A percentile compares a stretch with the other conserved stretches of the same genome.
phyloP scores from a whole-genome alignment of 805 yeast genomes.

The Zygosaccharomyces bisporus region DNA sequence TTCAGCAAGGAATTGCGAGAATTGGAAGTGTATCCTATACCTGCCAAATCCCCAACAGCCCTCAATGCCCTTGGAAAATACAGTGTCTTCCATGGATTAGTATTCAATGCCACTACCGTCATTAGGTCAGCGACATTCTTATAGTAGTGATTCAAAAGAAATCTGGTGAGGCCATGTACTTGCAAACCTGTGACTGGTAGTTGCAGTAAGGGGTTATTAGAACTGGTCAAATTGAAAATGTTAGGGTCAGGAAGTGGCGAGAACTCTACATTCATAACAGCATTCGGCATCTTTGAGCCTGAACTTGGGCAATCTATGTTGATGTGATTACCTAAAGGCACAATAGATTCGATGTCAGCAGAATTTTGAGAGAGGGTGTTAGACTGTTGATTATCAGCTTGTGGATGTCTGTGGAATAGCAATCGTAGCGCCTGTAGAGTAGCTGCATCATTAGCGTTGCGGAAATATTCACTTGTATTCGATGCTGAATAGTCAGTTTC shows the following conservation, averaged over 20 bases:
- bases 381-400: background rate
- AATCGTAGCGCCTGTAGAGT: constrained; percentile 10
- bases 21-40: constrained; percentile 67
- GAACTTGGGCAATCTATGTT: constrained; percentile 8
- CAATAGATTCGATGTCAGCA: background rate
- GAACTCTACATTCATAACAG: constrained; percentile 22
- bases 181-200: constrained; percentile 60
- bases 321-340: constrained; percentile 7
- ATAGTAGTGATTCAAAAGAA: constrained; percentile 65
- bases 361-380: background rate
- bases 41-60: constrained; percentile 77
- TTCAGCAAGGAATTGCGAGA: constrained; percentile 75
- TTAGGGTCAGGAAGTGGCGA: constrained; percentile 21
- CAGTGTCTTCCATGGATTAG: constrained; percentile 86
- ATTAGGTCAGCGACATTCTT: constrained; percentile 74
- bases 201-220: constrained; percentile 27
- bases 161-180: constrained; percentile 67
- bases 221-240: constrained; percentile 13
- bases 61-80: constrained; percentile 77
- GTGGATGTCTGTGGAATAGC: constrained; percentile 8
- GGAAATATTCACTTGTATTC: background rate
- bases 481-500: background rate
- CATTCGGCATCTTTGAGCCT: constrained; percentile 24
- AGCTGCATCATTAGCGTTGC: constrained; percentile 6
- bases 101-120: constrained; percentile 67